Conservation (phyloP, 2,329 filamentous ascomycete genomes). For the Orbilia brochopaga region DNA sequence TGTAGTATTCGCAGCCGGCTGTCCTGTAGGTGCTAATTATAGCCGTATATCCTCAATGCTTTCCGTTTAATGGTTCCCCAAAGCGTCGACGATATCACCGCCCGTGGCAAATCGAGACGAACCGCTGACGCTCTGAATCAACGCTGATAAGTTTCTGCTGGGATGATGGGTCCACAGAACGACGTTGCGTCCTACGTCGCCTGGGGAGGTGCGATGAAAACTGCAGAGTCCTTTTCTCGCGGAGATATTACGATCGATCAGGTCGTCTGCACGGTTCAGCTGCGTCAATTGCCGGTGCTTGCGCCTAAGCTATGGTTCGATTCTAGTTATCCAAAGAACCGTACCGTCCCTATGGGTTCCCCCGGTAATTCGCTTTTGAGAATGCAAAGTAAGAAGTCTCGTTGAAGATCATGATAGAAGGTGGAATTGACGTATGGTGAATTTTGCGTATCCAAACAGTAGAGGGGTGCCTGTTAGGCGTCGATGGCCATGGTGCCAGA, state of each 20-base stretch:
- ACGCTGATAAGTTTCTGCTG: too few species aligned
- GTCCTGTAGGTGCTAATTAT: too few species aligned
- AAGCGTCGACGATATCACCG: too few species aligned
- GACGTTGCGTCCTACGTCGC: too few species aligned
- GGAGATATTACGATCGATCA: neutral
- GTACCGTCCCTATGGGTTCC: slow-evolving; percentile 39
- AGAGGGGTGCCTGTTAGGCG: slow-evolving; percentile 10
- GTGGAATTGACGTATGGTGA: slow-evolving; percentile 7
- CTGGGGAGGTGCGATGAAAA: neutral
- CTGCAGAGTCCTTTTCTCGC: slow-evolving; percentile 4
- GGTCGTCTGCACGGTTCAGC: neutral
- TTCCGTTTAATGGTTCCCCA: too few species aligned
- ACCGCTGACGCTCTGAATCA: too few species aligned
- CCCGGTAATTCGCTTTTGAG: slow-evolving; percentile 48
- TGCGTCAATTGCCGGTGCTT: neutral
- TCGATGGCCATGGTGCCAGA: slow-evolving; percentile 30
- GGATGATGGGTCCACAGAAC: too few species aligned
- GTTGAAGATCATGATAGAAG: slow-evolving; percentile 35
- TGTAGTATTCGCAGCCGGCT: too few species aligned
- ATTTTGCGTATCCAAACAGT: slow-evolving; percentile 25
- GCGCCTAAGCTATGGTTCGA: too few species aligned
- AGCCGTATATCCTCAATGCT: too few species aligned
- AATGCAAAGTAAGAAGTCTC: slow-evolving; percentile 48
- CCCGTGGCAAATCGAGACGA: too few species aligned
- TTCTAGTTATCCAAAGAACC: neutral